Evolutionary conservation across 2,329 filamentous ascomycete genomes (phyloP).

Genomic region (Colletotrichum phormii): DNA sequence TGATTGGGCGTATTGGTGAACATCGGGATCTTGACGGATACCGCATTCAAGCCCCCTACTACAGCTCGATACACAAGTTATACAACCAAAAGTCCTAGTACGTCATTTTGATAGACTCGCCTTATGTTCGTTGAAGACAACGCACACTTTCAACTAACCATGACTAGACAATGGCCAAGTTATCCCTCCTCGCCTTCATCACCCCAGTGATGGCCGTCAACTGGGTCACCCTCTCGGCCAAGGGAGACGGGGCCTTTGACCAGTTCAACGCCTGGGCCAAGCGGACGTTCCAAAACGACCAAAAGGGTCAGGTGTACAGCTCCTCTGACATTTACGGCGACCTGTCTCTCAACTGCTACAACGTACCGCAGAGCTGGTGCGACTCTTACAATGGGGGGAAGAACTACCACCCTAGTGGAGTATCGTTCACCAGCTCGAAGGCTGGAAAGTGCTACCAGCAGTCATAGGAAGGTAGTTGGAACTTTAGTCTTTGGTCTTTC

Average conservation of each 20-base stretch:
- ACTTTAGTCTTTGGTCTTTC: not conserved
- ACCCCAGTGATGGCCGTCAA: not conserved
- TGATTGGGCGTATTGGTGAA: not conserved
- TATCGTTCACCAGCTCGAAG: not conserved
- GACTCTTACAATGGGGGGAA: not conserved
- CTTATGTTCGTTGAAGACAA: not conserved
- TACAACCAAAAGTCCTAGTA: not conserved
- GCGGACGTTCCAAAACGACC: not conserved
- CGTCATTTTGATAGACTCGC: not conserved
- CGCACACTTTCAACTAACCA: not conserved
- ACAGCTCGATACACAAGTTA: not conserved
- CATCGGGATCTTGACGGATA: not conserved
- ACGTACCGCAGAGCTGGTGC: not conserved
- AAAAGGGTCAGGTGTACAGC: not conserved
- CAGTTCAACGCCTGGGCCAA: not conserved
- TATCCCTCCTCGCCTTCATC: not conserved
- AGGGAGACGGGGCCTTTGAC: not conserved
- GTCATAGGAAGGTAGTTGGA: not conserved
- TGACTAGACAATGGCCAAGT: not conserved
- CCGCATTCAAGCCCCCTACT: not conserved
- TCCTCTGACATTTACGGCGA: not conserved
- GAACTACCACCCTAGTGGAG: not conserved
- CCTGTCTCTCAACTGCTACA: not conserved
- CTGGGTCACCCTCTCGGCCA: not conserved
- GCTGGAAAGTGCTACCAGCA: not conserved